phyloP scores from a whole-genome alignment of 169 alveolate genomes.

The Perkinsus marinus region DNA sequence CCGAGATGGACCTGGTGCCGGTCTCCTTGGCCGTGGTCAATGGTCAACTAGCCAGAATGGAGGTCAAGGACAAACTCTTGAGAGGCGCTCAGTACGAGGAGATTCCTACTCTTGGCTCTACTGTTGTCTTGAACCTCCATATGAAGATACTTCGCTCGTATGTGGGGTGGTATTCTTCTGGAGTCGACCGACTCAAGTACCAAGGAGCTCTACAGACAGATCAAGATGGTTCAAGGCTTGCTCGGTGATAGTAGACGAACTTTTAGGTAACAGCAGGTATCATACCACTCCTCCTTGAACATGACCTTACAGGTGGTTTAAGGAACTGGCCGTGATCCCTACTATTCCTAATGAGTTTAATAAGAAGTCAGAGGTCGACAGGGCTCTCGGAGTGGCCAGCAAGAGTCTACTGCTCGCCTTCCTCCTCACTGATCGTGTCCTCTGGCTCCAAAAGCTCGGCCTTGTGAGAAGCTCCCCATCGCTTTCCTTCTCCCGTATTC shows the following conservation, averaged over 20 bases:
- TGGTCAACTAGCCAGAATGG: background rate
- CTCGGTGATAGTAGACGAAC: background rate
- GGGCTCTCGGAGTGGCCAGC: background rate
- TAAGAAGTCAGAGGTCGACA: background rate
- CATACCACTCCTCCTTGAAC: background rate
- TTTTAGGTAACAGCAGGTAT: background rate
- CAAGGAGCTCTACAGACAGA: background rate
- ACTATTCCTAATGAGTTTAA: background rate
- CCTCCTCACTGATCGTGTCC: background rate
- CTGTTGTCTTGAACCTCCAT: background rate
- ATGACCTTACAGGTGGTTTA: background rate
- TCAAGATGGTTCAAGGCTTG: background rate
- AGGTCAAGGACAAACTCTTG: background rate
- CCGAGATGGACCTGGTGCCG: background rate
- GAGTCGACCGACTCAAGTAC: background rate
- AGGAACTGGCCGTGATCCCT: background rate
- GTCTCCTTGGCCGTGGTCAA: background rate
- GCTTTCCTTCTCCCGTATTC: background rate
- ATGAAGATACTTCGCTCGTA: background rate
- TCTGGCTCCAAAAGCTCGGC: background rate
- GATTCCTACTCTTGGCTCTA: background rate
- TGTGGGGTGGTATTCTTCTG: background rate
- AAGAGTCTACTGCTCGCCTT: background rate
- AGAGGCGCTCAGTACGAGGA: background rate
- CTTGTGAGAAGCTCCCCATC: background rate